Evolutionary conservation across 1,139 yeast genomes (phyloP), one percentile per base, ranked within the genome.

Genomic region (Nakaseomyces glabratus): DNA sequence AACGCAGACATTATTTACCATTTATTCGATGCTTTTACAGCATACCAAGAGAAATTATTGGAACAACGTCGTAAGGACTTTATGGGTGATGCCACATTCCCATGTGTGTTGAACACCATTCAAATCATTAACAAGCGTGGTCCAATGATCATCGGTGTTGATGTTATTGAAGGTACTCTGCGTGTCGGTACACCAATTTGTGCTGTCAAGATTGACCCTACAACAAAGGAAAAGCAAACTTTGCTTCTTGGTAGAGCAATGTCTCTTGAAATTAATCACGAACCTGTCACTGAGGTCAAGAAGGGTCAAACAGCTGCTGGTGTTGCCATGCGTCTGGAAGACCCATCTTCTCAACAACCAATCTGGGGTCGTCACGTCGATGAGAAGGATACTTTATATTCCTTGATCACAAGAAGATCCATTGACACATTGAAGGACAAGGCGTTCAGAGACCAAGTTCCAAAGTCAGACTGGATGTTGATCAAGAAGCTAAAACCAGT

Each of bases 131-230:
- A 93, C 76, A 90, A 90, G 69, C 84, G 98, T 66, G 86, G 88
- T 62, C 99, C 99, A 41, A 90, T 90, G 97, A 86, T 90, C 56
- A 82, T 90, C 57, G 99, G 99, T 74, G 97, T 90, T 42, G 99
- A 90, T 60, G 95, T 90, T 44, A 61, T 73, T 35, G 97, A 90
- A 60, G 99, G 99, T 52, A 70, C 82, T 28, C 71, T 93, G 33
- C 76, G 90, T 47, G 61, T 82, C 34, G 98, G 98, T 39, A 88
- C 98, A 1, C 98, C 99, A 46, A 85, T 90, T 44, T 81, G 95
- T 66, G 90, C 93, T 19, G 96, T 90, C 36, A 86, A 88, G 62
- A 67, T 68, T 33, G 96, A 88, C 54, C 95, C 97, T 25, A 69
- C 68, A 11, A 82, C 95, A 2, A 84, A 84, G 48, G 77, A 76